phyloP scores from a whole-genome alignment of 495 filamentous ascomycete genomes.

The Penicillium manginii region DNA sequence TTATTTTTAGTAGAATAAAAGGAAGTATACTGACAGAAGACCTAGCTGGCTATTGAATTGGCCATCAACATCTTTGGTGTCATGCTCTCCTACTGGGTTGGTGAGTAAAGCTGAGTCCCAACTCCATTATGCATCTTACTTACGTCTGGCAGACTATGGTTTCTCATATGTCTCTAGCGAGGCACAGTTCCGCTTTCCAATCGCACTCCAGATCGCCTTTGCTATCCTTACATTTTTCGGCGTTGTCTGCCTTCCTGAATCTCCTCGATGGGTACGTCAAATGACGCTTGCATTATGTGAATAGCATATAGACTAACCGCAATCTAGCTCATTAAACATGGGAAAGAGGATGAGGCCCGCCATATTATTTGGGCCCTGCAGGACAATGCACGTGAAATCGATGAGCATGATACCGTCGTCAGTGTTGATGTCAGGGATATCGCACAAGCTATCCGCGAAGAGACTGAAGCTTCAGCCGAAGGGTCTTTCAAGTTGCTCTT shows the following conservation, averaged over 20 bases:
- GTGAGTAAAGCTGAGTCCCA: constrained; percentile 17
- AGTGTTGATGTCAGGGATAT: constrained; percentile 35
- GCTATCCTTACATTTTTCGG: constrained; percentile 53
- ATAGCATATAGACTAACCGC: not conserved
- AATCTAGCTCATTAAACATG: constrained; percentile 37
- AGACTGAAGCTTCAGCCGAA: constrained; percentile 28
- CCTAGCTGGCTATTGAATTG: constrained; percentile 55
- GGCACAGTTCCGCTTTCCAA: constrained; percentile 50
- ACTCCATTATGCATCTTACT: not conserved
- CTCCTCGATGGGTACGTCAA: constrained; percentile 50
- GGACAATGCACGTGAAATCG: constrained; percentile 33
- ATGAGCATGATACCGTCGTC: constrained; percentile 29
- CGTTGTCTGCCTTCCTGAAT: constrained; percentile 56
- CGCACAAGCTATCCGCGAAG: constrained; percentile 33
- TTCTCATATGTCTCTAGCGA: constrained; percentile 38
- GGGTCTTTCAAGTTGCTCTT: constrained; percentile 39
- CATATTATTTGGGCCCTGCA: constrained; percentile 38
- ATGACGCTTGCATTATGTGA: constrained; percentile 15
- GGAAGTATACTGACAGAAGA: not conserved
- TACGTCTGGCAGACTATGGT: constrained; percentile 29
- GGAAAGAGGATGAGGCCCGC: constrained; percentile 33
- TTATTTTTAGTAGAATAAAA: not conserved
- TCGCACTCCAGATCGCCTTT: constrained; percentile 61
- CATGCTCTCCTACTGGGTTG: constrained; percentile 43
- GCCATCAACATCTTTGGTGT: constrained; percentile 63